These are phyloP conservation scores for Phytophthora sp. DNA, from an alignment of 352 stramenopile species.

Conservation along the genomic window DNA sequence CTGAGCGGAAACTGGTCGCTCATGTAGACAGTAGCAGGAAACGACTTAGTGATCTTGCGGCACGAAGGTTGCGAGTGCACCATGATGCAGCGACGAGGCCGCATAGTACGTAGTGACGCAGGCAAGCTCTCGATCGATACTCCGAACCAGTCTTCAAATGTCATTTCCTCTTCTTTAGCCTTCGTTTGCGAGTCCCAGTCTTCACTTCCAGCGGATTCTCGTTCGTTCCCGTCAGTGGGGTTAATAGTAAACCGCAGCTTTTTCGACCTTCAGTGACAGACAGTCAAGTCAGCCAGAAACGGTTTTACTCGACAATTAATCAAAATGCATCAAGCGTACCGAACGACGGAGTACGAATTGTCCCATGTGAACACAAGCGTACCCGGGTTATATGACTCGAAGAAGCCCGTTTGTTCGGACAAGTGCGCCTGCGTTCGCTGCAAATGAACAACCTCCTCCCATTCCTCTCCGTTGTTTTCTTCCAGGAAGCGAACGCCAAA, in stretches of 20 bases:
- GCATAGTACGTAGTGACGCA: conserved; percentile 28
- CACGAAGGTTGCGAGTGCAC: conserved; percentile 53
- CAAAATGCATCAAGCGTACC: conserved; percentile 31
- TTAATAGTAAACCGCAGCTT: conserved; percentile 44
- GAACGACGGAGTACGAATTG: conserved; percentile 63
- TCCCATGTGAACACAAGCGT: conserved; percentile 69
- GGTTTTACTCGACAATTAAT: background rate
- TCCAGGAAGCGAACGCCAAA: conserved; percentile 58
- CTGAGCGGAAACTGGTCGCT: conserved; percentile 65
- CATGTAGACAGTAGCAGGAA: conserved; percentile 65
- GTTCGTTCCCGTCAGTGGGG: conserved; percentile 1
- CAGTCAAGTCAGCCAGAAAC: background rate
- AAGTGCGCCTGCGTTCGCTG: conserved; percentile 40
- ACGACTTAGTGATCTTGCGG: conserved; percentile 56
- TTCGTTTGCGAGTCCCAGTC: conserved; percentile 37
- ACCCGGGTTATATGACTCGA: conserved; percentile 32
- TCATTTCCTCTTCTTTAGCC: conserved; percentile 48
- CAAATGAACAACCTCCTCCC: conserved; percentile 42
- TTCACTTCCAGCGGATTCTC: conserved; percentile 12
- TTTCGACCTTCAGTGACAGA: conserved; percentile 41
- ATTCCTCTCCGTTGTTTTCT: conserved; percentile 39
- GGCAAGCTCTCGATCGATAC: conserved; percentile 49
- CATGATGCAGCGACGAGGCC: conserved; percentile 55
- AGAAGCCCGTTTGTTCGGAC: conserved; percentile 46
- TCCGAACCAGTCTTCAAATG: conserved; percentile 71